Conservation (phyloP, 2,329 filamentous ascomycete species). For the Penicillium capsulatum region DNA sequence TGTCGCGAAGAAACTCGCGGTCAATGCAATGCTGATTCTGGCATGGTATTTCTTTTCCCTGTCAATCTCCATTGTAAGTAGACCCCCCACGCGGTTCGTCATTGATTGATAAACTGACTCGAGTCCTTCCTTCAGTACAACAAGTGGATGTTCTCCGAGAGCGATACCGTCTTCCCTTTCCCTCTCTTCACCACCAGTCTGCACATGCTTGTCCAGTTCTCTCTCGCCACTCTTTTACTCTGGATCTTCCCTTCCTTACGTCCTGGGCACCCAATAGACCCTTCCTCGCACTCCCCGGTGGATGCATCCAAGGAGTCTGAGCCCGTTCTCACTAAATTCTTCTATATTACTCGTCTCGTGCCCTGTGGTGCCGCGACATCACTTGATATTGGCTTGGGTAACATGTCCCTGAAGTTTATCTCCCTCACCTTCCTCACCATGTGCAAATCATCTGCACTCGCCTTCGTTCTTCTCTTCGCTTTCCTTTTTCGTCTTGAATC, state of each 20-base stretch:
- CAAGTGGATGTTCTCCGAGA: constrained; percentile 97
- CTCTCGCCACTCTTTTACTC: constrained; percentile 70
- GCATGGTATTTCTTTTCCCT: constrained; percentile 92
- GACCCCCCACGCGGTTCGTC: background rate
- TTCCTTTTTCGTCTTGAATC: constrained; percentile 89
- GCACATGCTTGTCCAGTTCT: constrained; percentile 95
- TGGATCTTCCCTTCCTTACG: constrained; percentile 79
- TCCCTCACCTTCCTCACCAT: constrained; percentile 97
- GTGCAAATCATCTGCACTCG: constrained; percentile 96
- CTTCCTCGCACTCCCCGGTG: constrained; percentile 32
- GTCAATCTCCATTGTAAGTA: constrained; percentile 79
- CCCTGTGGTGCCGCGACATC: constrained; percentile 91
- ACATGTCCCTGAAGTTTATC: constrained; percentile 93
- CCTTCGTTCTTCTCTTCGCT: constrained; percentile 91
- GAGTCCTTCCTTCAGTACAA: constrained; percentile 71
- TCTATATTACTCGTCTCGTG: constrained; percentile 86
- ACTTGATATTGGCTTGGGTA: constrained; percentile 91
- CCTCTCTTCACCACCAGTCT: constrained; percentile 91
- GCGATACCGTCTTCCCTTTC: constrained; percentile 83
- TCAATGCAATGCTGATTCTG: constrained; percentile 77
- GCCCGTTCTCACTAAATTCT: constrained; percentile 75
- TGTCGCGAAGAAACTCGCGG: constrained; percentile 62
- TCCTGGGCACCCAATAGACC: constrained; percentile 49
- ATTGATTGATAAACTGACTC: background rate
- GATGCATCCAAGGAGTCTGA: constrained; percentile 47